Conservation (phyloP, 345 rosid genomes). For the Acer negundo region DNA sequence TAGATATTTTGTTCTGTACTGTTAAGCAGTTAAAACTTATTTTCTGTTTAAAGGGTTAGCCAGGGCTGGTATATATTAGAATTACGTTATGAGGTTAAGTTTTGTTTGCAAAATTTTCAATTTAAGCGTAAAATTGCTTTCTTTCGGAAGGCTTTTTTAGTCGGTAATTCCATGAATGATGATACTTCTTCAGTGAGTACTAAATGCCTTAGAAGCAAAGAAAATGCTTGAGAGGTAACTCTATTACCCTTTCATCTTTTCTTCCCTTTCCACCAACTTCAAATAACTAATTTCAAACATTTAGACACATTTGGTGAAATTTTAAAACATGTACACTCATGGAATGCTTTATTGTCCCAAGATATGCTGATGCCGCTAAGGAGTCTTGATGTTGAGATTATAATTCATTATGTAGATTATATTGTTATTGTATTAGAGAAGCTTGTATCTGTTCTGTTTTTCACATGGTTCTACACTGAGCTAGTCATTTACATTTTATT, state of each 20-base stretch:
- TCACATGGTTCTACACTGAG: too few relatives aligned
- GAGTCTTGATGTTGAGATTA: conserved; percentile 1
- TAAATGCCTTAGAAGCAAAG: not conserved
- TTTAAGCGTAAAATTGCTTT: not conserved
- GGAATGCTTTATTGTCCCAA: not conserved
- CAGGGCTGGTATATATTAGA: not conserved
- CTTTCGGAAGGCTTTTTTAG: not conserved
- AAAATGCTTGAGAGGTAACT: not conserved
- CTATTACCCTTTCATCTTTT: not conserved
- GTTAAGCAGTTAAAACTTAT: not conserved
- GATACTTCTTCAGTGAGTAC: not conserved
- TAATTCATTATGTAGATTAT: too few relatives aligned
- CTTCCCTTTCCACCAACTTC: not conserved
- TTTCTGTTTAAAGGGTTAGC: not conserved
- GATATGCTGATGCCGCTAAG: not conserved
- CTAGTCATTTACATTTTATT: too few relatives aligned
- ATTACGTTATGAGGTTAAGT: not conserved
- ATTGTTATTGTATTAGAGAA: too few relatives aligned
- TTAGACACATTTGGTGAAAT: not conserved
- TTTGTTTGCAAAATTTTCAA: too few relatives aligned
- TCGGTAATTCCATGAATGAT: not conserved
- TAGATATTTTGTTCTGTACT: not conserved
- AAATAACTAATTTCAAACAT: not conserved
- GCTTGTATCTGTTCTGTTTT: too few relatives aligned
- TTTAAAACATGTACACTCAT: not conserved